Evolutionary conservation across 768 basidiomycete species (phyloP), one percentile per base, ranked within the genome.

Genomic region (Termitomyces eurrhizus): DNA sequence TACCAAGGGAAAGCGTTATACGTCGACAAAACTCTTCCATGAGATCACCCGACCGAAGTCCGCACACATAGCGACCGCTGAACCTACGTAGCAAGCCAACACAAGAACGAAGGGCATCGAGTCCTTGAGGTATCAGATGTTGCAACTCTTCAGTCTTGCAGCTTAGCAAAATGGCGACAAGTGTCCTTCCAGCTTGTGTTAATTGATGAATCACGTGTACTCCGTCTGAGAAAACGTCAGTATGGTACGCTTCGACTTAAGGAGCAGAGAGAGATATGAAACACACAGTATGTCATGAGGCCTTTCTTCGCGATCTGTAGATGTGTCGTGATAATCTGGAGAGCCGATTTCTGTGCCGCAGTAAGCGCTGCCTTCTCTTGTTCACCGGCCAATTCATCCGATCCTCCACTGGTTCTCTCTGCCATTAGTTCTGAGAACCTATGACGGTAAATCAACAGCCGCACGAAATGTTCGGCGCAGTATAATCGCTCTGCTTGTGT

Each of bases 131-230:
- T 56, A 94, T 91, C 64, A 95, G 71, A 44, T 85, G 83, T 62
- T 91, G 85, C 56, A 94, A 72, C 12, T 79, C 78, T 55, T 92
- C 89, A n/a, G 84, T 84, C 68, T 93, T 91, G 76, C 93, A 94
- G 70, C 92, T 92, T 54, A 96, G 79, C 29, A 96, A 79, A 62
- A 95, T 84, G 14, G 93, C 92, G 57, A 96, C 85, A 18, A 97
- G 80, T 2, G 95, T 95, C 53, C 95, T 84, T 8, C 95, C 95
- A 26, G 94, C 94, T 69, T 95, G 93, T 4, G 94, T 95, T 61
- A 96, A 78, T 72, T 97, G 95, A 70, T 97, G 94, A 50, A 97
- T 96, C 61, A 95, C 93, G 71, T 95, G 93, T 1, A 96, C 93
- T 2, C 94, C 94, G 72, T 94, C 93, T 95, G 52, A 59, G 52